A percentile compares a stretch with the other conserved stretches of the same genome.
phyloP scores from a whole-genome alignment of 371 early-diverging fungal genomes.

The Rhizopus sp. region DNA sequence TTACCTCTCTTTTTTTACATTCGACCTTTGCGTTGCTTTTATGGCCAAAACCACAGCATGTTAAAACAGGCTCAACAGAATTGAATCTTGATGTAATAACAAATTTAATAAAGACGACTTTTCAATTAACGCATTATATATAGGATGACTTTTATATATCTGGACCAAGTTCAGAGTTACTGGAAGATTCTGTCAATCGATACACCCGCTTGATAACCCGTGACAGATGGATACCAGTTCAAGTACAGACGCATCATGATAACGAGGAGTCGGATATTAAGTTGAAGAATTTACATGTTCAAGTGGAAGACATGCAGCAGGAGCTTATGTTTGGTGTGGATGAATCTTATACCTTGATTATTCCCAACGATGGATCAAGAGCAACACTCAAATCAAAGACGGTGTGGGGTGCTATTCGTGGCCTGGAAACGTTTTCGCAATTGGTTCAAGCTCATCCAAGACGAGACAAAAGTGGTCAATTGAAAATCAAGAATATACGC shows the following conservation, averaged over 20 bases:
- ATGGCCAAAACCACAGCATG: too few species aligned
- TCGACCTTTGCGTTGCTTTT: too few species aligned
- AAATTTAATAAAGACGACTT: too few species aligned
- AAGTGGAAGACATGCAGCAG: constrained; percentile 34
- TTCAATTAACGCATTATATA: background rate
- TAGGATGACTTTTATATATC: constrained; percentile 6
- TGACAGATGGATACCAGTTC: constrained; percentile 48
- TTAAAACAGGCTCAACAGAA: too few species aligned
- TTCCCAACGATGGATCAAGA: constrained; percentile 37
- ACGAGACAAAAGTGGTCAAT: constrained; percentile 6
- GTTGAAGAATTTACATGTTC: constrained; percentile 30
- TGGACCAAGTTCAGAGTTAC: constrained; percentile 4
- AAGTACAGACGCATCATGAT: constrained; percentile 25
- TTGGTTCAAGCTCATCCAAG: constrained; percentile 48
- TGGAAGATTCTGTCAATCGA: constrained; percentile 36
- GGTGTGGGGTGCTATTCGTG: constrained; percentile 78
- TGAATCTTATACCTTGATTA: constrained; percentile 67
- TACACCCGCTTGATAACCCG: constrained; percentile 32
- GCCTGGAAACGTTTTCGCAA: constrained; percentile 76
- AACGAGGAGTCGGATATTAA: constrained; percentile 5
- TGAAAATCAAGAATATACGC: background rate
- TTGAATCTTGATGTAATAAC: too few species aligned
- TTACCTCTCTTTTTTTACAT: too few species aligned
- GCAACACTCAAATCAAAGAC: constrained; percentile 64
- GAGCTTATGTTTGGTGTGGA: constrained; percentile 50